Base-by-base conservation (phyloP, 2,329 filamentous ascomycete species). In the Falciphora oryzae region DNA sequence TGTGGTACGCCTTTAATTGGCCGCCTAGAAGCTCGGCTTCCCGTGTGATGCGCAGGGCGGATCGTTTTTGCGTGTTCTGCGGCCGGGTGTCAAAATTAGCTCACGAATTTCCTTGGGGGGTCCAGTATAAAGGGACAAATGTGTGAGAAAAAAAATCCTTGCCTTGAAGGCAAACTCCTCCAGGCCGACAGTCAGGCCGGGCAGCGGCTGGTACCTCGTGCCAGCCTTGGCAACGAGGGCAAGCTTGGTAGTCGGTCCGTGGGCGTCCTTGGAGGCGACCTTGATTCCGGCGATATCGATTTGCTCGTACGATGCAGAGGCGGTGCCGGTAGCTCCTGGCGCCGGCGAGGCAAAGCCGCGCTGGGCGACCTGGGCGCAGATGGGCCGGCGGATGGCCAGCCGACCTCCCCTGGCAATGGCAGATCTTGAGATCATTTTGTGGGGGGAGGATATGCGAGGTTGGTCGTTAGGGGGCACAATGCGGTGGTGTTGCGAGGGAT, bases 81-180 rank as follows among this genome's bases (percentile, higher is more conserved):
- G 70, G 68, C 29, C 65, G 64, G 14, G 31, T 69, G 67, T 71
- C 69, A 74, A 73, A 79, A 80, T 83, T 82, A 84, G 80, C 80
- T 82, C 75, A 71, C 18, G 13, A 32, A 11, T 3, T 16, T 32
- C 28, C 18, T 28, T 29, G 7, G 10, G 4, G 4, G 2, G 31
- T n/a, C n/a, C n/a, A n/a, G n/a, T n/a, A n/a, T n/a, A n/a, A n/a
- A 25, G 31, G 28, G 25, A 57, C 27, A 14, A 4, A 31, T 57
- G 16, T 16, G 18, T 25, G 28, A 22, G 22, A 4, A 31, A 66
- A 65, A 67, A 8, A 14, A 50, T 53, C 44, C 79, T 72, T 77
- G 93, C 95, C 91, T 96, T 96, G 88, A 97, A 99, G 70, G 96
- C 94, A 82, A 96, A 99, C 78, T 92, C 91, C 82, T 95, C 91